A percentile compares a stretch with the other conserved stretches of the same genome.
Conservation (phyloP, 1,139 yeast genomes). For the Kodamaea plutei region DNA sequence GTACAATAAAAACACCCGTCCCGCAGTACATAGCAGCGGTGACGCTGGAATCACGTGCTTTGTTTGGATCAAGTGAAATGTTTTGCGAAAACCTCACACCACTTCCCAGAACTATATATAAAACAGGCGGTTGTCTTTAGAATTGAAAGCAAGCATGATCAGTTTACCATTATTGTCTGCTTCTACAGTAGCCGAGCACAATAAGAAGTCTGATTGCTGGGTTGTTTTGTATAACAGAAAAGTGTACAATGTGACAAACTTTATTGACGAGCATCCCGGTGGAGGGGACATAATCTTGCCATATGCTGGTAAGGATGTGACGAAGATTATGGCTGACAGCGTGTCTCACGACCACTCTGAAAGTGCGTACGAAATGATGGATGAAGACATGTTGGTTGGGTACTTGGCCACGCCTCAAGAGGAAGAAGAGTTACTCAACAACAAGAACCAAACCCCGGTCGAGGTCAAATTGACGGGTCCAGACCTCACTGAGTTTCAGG, state of each 20-base stretch:
- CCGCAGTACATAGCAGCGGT: too few species aligned
- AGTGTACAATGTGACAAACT: slow-evolving; percentile 76
- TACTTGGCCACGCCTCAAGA: slow-evolving; percentile 45
- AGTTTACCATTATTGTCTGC: slow-evolving; percentile 34
- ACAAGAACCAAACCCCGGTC: slow-evolving; percentile 39
- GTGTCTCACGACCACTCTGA: slow-evolving; percentile 75
- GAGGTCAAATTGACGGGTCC: slow-evolving; percentile 34
- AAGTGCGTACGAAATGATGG: slow-evolving; percentile 82
- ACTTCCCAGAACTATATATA: too few species aligned
- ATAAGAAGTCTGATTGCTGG: slow-evolving; percentile 58
- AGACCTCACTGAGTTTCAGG: slow-evolving; percentile 44
- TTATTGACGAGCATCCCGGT: slow-evolving; percentile 83
- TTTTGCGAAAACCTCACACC: too few species aligned
- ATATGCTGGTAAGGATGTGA: slow-evolving; percentile 80
- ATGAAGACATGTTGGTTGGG: slow-evolving; percentile 58
- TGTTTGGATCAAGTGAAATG: too few species aligned
- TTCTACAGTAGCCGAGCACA: slow-evolving; percentile 48
- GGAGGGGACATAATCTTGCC: slow-evolving; percentile 74
- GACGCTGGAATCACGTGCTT: too few species aligned
- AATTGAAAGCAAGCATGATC: too few species aligned
- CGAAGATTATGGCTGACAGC: slow-evolving; percentile 70
- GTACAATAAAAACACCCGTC: too few species aligned
- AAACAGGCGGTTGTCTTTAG: too few species aligned
- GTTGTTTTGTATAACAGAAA: slow-evolving; percentile 71
- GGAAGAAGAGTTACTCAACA: slow-evolving; percentile 40